phyloP scores from a whole-genome alignment of 2,329 filamentous ascomycete genomes.

The Colletotrichum noveboracense region DNA sequence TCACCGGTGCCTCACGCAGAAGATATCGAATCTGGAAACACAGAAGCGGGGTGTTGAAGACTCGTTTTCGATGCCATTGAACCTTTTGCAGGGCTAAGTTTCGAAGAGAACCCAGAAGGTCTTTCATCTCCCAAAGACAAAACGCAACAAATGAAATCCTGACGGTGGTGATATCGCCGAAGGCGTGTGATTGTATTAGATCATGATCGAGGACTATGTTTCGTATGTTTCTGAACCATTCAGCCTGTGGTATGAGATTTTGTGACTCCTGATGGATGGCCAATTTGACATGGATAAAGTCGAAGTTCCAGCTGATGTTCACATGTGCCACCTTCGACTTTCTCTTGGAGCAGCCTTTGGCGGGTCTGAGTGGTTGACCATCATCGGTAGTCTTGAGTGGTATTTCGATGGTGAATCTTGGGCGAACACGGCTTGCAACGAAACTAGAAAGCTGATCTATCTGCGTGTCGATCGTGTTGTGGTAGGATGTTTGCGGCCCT shows the following conservation, averaged over 20 bases:
- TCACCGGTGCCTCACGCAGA: not conserved
- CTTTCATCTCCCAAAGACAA: not conserved
- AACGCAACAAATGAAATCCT: no score
- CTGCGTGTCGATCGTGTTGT: not conserved
- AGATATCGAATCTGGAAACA: not conserved
- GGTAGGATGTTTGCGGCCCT: not conserved
- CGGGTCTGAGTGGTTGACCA: no score
- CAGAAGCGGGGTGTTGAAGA: rapidly evolving
- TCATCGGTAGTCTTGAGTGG: not conserved
- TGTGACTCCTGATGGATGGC: not conserved
- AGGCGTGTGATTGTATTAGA: no score
- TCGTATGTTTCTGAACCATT: not conserved
- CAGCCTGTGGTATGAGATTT: not conserved
- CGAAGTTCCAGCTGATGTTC: not conserved
- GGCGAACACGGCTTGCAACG: not conserved
- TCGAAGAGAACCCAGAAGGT: rapidly evolving
- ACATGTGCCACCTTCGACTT: not conserved
- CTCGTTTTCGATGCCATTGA: not conserved
- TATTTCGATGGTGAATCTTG: not conserved
- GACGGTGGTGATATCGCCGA: no score
- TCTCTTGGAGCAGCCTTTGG: no score
- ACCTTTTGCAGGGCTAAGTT: not conserved
- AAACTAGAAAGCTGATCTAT: not conserved
- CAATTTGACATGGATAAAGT: not conserved
- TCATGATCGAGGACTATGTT: not conserved